A percentile compares a stretch with the other conserved stretches of the same genome.
Evolutionary conservation across 2,329 filamentous ascomycete species (phyloP).

Genomic region (Paecilomyces sp.): DNA sequence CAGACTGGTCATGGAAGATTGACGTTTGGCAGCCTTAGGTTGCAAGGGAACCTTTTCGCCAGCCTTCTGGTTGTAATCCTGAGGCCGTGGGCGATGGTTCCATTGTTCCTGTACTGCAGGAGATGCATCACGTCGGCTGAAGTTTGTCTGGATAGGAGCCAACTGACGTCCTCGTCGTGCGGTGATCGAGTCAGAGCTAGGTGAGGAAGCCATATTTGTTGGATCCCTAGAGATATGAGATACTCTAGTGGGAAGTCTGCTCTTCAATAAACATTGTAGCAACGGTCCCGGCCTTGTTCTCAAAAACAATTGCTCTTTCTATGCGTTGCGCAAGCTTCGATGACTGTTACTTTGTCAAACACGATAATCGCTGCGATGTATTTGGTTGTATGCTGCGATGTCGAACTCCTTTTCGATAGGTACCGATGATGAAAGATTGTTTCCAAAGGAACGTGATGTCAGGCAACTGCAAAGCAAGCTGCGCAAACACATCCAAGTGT

Average conservation of each 20-base stretch:
- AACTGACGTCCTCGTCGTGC: slow-evolving; percentile 31
- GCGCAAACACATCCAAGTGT: neutral
- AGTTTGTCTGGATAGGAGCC: slow-evolving; percentile 30
- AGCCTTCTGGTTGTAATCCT: slow-evolving; percentile 20
- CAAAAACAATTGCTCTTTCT: neutral
- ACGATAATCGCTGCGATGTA: neutral
- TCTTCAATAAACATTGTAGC: neutral
- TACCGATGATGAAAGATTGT: neutral
- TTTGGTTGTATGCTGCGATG: neutral
- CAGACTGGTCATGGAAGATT: slow-evolving; percentile 30
- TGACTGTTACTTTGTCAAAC: neutral
- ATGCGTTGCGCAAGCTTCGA: neutral
- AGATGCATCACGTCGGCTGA: slow-evolving; percentile 20
- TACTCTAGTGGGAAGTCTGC: neutral
- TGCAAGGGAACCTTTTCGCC: slow-evolving; percentile 26
- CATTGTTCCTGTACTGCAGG: slow-evolving; percentile 11
- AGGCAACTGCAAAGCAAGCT: neutral
- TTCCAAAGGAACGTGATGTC: neutral
- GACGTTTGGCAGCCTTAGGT: slow-evolving; percentile 20
- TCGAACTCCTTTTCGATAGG: neutral
- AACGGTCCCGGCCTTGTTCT: neutral
- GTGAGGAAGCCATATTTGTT: slow-evolving; percentile 6
- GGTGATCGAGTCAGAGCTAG: slow-evolving; percentile 17
- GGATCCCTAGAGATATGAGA: neutral
- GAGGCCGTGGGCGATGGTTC: slow-evolving; percentile 24